Evolutionary conservation across 768 basidiomycete genomes (phyloP).

Genomic region (Terana coerulea): DNA sequence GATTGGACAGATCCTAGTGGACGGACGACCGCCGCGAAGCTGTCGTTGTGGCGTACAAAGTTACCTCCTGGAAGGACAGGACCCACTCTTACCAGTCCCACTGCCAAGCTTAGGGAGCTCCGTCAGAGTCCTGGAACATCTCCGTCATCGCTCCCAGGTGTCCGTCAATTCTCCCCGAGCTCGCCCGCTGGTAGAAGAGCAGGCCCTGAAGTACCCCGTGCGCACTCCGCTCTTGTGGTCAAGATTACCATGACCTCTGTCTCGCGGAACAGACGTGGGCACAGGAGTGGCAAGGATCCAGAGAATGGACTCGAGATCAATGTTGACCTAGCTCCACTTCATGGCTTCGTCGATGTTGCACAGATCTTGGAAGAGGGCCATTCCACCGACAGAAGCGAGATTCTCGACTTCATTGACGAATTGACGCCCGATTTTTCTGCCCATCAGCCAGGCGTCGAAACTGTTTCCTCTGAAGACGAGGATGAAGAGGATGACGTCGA

Average conservation of each 20-base stretch:
- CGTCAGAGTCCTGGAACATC: background rate
- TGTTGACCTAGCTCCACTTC: slow-evolving; percentile 56
- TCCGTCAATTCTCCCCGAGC: too few relatives aligned
- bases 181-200: too few relatives aligned
- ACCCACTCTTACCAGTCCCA: slow-evolving; percentile 21
- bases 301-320: slow-evolving; percentile 29
- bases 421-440: slow-evolving; percentile 21
- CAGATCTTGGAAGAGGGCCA: slow-evolving; percentile 34
- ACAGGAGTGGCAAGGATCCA: slow-evolving; percentile 9
- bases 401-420: slow-evolving; percentile 48
- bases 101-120: slow-evolving; percentile 10
- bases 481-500: slow-evolving; percentile 30
- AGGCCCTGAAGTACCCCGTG: background rate
- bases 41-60: slow-evolving; percentile 62
- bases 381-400: slow-evolving; percentile 23
- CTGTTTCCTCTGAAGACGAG: slow-evolving; percentile 20
- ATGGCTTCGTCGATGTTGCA: slow-evolving; percentile 72
- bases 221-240: slow-evolving; percentile 15
- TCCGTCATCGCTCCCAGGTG: background rate
- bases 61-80: slow-evolving; percentile 22
- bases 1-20: slow-evolving; percentile 58
- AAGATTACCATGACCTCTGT: slow-evolving; percentile 12
- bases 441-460: too few relatives aligned
- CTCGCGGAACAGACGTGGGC: slow-evolving; percentile 1
- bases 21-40: slow-evolving; percentile 41